A percentile compares a stretch with the other conserved stretches of the same genome.
phyloP scores from a whole-genome alignment of 371 early-diverging fungal genomes.

The Encephalitozoon cuniculi region DNA sequence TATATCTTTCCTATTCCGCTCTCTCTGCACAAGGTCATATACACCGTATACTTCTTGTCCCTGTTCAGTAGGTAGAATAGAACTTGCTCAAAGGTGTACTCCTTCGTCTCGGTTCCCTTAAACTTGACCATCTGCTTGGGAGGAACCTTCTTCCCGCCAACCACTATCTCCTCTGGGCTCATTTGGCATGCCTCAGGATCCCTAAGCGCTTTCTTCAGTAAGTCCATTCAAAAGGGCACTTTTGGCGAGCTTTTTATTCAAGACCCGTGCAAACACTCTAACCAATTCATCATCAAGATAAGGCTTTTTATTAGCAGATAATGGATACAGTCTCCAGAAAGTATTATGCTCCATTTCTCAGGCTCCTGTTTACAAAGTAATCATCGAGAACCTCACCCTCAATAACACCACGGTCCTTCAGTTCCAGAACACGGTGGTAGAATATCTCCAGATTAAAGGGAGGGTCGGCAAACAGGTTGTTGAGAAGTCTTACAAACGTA shows the following conservation, averaged over 20 bases:
- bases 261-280: background rate
- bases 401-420: constrained; percentile 31
- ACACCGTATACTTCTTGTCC: constrained; percentile 13
- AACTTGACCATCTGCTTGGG: background rate
- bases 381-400: constrained; percentile 10
- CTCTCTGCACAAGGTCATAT: constrained; percentile 19
- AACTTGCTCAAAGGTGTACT: constrained; percentile 34
- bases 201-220: background rate
- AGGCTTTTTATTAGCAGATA: background rate
- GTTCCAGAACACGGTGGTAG: constrained; percentile 13
- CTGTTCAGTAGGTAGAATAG: constrained; percentile 22
- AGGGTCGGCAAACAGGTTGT: constrained; percentile 48
- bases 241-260: background rate
- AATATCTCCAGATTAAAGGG: constrained; percentile 49
- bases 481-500: constrained; percentile 45
- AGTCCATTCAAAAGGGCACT: constrained; percentile 10
- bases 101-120: constrained; percentile 2
- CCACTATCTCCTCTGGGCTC: background rate
- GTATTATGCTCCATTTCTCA: background rate
- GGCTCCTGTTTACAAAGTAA: constrained; percentile 16
- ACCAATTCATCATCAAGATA: background rate
- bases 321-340: background rate
- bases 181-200: background rate
- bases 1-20: constrained; percentile 7
- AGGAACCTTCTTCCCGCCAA: background rate